Evolutionary conservation across 305 asterid species (phyloP), one percentile per base, ranked within the genome.

Genomic region (Rubia peregrina): DNA sequence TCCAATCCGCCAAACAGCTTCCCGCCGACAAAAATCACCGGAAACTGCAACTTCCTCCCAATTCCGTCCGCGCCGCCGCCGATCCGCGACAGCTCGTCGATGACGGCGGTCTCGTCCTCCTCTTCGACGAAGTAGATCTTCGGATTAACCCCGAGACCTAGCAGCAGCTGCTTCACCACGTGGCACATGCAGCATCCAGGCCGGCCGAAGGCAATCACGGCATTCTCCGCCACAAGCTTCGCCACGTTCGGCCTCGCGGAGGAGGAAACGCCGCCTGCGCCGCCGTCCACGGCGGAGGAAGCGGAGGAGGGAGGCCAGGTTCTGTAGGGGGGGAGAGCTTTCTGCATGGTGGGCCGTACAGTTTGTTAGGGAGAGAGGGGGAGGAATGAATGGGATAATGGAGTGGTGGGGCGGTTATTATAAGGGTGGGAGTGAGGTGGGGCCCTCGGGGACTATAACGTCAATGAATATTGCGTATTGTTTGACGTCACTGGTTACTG

Each of bases 181-280:
- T 83, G 88, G 77, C 94, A 88, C 96, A 90, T 86, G 77, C 95
- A 88, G 79, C 96, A 90, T 5, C 88, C 95, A 26, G 74, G 61
- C 95, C 38, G 73, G 60, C 87, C 89, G 24, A 88, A 80, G 63
- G 84, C 92, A 53, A 83, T 84, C 81, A 88, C 89, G 24, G 96
- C 86, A 76, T 81, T 88, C 42, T 89, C 96, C 61, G 82, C 75
- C 79, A 84, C 91, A 77, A 79, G 7, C 70, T 78, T 79, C 17
- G 78, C 68, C 69, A 79, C 75, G 21, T 12, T 12, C 19, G 11
- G 46, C 10, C 10, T 9, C 10, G 46, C 10, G 46, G 46, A 42
- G 11, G 46, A 6, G 46, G 66, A 74, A 17, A 61, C 80, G 68
- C 26, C 46, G 46, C 10, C 9, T 6, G 11, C 7, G 7, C 10